Base-by-base conservation (phyloP, 768 basidiomycete species). In the Lactifluus volemus region DNA sequence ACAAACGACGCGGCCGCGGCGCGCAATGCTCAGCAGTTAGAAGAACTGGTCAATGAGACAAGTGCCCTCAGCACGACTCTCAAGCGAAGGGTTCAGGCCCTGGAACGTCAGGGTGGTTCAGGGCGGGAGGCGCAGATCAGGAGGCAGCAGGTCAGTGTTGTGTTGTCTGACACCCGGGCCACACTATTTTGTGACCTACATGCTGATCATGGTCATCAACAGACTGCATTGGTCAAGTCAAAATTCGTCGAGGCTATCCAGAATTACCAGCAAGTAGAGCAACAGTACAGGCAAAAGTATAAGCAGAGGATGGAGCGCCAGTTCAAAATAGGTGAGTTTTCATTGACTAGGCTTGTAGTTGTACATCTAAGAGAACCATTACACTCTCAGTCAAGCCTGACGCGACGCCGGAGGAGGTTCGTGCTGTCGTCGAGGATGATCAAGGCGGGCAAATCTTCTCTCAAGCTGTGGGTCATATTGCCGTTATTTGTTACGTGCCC, bases 221-320 rank as follows among this genome's bases (percentile, higher is more conserved):
- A 89, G 86, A 78, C 81, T 42, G 77, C 76, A 1, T 68, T 84
- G 21, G 76, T 87, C 41, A 84, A 85, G 63, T 76, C 78, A 29
- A 89, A 86, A 69, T 91, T 92, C 62, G 69, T 86, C 50, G 89
- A 90, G 63, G 82, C 83, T 0, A 80, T 92, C 51, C 89, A 89
- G 69, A 83, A 82, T 59, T 92, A 88, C 71, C 90, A 89, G 70
- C 77, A 76, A 32, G 83, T 88, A 29, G 90, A 92, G 71, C 84
- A 84, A 63, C 84, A 87, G 64, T 82, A 81, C 69, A 79, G 86
- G 19, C 73, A 77, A 54, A 84, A 80, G 69, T 81, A 84, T 68
- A 84, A 78, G 69, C 80, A 84, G 67, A 78, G 86, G 50, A 78
- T 88, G 57, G 88, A 85, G 72, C 78, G 88, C 48, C 88, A 94